Base-by-base conservation (phyloP, 371 early-diverging fungal genomes). In the Zychaea mexicana region DNA sequence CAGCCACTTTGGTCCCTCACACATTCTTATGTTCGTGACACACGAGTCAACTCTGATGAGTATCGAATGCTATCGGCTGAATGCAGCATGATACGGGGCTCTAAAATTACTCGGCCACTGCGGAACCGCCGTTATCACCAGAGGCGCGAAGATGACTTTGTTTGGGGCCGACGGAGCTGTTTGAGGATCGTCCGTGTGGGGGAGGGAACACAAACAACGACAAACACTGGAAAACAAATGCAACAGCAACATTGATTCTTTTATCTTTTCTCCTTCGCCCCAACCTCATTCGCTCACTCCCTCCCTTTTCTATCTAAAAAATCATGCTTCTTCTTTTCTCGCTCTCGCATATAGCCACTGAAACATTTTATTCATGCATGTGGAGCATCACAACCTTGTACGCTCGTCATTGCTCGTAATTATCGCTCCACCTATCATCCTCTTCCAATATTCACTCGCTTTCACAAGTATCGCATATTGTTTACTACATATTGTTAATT, bases 151-250 rank as follows among this genome's bases (percentile, higher is more conserved):
- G 65, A 64, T 64, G 53, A 57, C 31, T 64, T 64, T 52, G 59
- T 64, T 30, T 64, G 65, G 65, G 65, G 65, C 21, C 56, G 55
- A 27, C 31, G 49, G 26, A 62, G 63, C 26, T 31, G 46, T 56
- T 47, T 62, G 38, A 17, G 56, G 22, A 39, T 45, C 53, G 5
- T 49, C 49, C 22, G 22, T 42, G 42, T 49, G 49, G 21, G 49
- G 49, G 22, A 24, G n/a, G 7, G 5, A 24, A 45, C 45, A 45
- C n/a, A 10, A 49, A 5, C 10, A 49, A 49, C 22, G n/a, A 22
- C 22, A 49, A 49, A 49, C 49, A 49, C 9, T 36, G 15, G 38
- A 36, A 9, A 36, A n/a, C n/a, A n/a, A n/a, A n/a, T n/a, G n/a
- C n/a, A n/a, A n/a, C n/a, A n/a, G n/a, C n/a, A n/a, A n/a, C n/a